Base-by-base conservation (phyloP, 352 stramenopile species). In the Phytophthora nicotianae region DNA sequence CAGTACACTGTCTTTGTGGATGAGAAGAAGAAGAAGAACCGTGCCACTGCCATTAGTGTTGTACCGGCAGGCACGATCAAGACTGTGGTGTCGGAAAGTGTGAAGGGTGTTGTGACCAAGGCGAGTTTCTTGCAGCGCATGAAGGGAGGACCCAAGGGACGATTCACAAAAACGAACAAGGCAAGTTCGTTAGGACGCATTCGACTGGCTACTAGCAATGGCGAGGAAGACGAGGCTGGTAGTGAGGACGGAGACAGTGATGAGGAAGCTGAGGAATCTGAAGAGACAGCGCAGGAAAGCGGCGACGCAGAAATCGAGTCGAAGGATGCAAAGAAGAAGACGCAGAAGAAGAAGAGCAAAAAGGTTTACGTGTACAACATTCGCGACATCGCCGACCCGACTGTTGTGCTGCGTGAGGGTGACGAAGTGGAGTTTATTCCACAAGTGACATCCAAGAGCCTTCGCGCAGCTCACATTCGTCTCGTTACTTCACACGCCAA, bases 1-100 rank as follows among this genome's bases (percentile, higher is more conserved):
- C 67, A 79, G 57, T 92, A 78, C 59, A 77, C 69, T 8, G 42
- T 85, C 24, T 80, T 66, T 21, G 71, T 74, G 24, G 80, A 88
- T 46, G 83, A 92, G n/a, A 88, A 85, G 65, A 90, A 88, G 68
- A 89, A 90, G 58, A 90, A 89, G 51, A 81, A 61, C 9, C 79
- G 79, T 26, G 85, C 85, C 0, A 54, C 79, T 0, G 55, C 26
- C 7, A 81, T 94, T 32, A 48, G 57, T 1, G 60, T 91, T 2
- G 65, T 92, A 7, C 79, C 85, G 5, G 50, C 65, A 5, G 85
- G 85, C 2, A 91, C 85, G 7, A 74, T 94, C 20, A 80, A 88
- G 62, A 76, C 67, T 19, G 57, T 78, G 4, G 64, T 81, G 21
- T 45, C 59, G 1, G 50, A 76, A 43, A 55, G 50, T 7, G 42